These are phyloP conservation scores for Yueomyces sinensis DNA, from an alignment of 805 yeast genomes.

Conservation along the genomic window DNA sequence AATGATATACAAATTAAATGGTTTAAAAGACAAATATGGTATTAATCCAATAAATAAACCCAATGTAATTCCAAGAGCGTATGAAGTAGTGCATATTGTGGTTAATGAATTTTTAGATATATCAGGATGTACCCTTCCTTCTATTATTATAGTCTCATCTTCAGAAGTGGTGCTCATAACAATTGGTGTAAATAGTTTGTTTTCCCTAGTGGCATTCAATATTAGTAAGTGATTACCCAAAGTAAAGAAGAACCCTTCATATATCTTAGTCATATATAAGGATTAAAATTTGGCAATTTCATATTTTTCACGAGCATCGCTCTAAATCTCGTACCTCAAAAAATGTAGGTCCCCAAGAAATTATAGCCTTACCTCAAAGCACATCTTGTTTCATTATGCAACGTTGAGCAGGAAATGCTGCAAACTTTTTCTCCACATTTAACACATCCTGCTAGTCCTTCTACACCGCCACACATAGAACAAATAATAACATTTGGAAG, in stretches of 20 bases:
- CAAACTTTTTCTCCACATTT: conserved; percentile 22
- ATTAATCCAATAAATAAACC: conserved; percentile 28
- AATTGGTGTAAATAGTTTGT: no score
- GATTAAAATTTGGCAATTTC: no score
- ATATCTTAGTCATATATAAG: no score
- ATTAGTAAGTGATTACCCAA: no score
- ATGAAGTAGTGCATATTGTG: conserved; percentile 32
- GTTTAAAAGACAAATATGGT: conserved; percentile 19
- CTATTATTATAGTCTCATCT: neutral
- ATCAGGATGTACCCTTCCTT: conserved; percentile 16
- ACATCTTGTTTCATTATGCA: conserved; percentile 25
- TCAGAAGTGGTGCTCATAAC: neutral
- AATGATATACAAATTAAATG: conserved; percentile 36
- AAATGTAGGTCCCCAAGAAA: no score
- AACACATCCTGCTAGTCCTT: conserved; percentile 22
- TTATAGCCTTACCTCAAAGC: no score
- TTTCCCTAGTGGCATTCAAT: no score
- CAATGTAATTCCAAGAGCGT: conserved; percentile 28
- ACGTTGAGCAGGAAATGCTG: conserved; percentile 18
- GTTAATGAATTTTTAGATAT: conserved; percentile 30
- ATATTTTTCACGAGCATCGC: no score
- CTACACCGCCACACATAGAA: conserved; percentile 24
- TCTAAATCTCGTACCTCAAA: no score
- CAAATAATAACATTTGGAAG: conserved; percentile 22
- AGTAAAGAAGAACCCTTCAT: no score